These are phyloP conservation scores for Blastobotrys buckinghamii DNA, from an alignment of 1,139 yeast genomes.

Conservation along the genomic window DNA sequence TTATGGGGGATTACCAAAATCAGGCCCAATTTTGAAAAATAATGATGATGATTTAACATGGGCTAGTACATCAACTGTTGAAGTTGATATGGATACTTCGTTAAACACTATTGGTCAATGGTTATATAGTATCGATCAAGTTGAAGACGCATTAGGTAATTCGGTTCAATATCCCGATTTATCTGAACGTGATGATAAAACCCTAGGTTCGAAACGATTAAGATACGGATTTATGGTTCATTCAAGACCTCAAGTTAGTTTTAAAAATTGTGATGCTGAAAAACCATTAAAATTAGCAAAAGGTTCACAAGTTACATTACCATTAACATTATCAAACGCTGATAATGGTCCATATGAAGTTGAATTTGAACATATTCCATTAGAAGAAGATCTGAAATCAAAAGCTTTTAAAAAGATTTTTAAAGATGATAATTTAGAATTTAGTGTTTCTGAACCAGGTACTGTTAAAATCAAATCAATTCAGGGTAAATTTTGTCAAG, in stretches of 20 bases:
- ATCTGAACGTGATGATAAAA: constrained; percentile 36
- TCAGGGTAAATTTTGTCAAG: constrained; percentile 57
- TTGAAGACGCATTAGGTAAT: constrained; percentile 75
- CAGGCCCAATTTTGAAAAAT: constrained; percentile 16
- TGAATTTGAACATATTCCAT: constrained; percentile 21
- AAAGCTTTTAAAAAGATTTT: constrained; percentile 13
- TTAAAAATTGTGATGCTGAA: constrained; percentile 33
- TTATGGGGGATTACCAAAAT: constrained; percentile 22
- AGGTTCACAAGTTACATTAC: constrained; percentile 26
- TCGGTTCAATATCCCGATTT: constrained; percentile 51
- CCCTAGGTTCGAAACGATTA: constrained; percentile 21
- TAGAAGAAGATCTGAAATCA: constrained; percentile 10
- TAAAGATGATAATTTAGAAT: constrained; percentile 13
- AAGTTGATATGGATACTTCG: constrained; percentile 45
- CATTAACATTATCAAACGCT: constrained; percentile 20
- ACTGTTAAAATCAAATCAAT: constrained; percentile 49
- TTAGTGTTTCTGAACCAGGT: constrained; percentile 53
- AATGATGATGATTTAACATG: constrained; percentile 44
- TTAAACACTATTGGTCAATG: constrained; percentile 51
- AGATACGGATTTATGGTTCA: constrained; percentile 56
- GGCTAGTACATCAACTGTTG: constrained; percentile 46
- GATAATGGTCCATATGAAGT: constrained; percentile 32
- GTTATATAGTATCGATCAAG: constrained; percentile 58
- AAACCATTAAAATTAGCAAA: constrained; percentile 31
- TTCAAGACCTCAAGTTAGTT: constrained; percentile 49